Evolutionary conservation across 73 alveolate species (phyloP).

Genomic region (Uronychia binucleata): DNA sequence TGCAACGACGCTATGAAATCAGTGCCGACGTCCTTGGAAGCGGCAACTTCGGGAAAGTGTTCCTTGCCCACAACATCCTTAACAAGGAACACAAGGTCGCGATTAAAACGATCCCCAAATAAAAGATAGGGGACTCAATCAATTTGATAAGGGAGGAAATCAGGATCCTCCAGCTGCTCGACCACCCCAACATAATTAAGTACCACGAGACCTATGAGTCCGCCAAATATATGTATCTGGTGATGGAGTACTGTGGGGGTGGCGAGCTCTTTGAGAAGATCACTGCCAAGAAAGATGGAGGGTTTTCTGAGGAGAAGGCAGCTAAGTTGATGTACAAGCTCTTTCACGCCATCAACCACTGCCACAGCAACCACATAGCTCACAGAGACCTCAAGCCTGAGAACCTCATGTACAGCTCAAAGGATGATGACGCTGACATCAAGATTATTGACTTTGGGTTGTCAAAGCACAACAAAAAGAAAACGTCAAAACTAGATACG

Average conservation of each 20-base stretch:
- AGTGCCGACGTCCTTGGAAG: constrained; percentile 39
- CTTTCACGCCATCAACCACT: constrained; percentile 61
- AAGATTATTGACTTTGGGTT: constrained; percentile 90
- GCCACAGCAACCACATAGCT: constrained; percentile 43
- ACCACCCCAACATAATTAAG: constrained; percentile 59
- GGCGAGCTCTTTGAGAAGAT: constrained; percentile 62
- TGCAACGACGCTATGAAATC: not conserved
- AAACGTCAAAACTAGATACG: constrained; percentile 68
- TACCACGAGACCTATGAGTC: constrained; percentile 57
- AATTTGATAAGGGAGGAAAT: constrained; percentile 32
- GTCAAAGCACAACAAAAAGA: constrained; percentile 55
- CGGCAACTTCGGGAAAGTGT: constrained; percentile 57
- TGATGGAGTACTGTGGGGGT: constrained; percentile 59
- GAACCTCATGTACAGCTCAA: constrained; percentile 51
- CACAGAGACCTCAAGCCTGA: constrained; percentile 78
- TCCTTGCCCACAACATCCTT: constrained; percentile 15
- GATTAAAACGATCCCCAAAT: constrained; percentile 40
- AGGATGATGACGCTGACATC: constrained; percentile 49
- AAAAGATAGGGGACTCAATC: constrained; percentile 17
- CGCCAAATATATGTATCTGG: constrained; percentile 37
- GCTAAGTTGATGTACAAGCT: constrained; percentile 54
- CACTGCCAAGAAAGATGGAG: constrained; percentile 21
- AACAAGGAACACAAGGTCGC: constrained; percentile 43
- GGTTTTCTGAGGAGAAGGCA: constrained; percentile 47
- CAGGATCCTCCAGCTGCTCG: constrained; percentile 31